A percentile compares a stretch with the other conserved stretches of the same genome.
These are phyloP conservation scores for Rhododendron williamsianum DNA, from an alignment of 148 eudicot genomes.

Conservation along the genomic window DNA sequence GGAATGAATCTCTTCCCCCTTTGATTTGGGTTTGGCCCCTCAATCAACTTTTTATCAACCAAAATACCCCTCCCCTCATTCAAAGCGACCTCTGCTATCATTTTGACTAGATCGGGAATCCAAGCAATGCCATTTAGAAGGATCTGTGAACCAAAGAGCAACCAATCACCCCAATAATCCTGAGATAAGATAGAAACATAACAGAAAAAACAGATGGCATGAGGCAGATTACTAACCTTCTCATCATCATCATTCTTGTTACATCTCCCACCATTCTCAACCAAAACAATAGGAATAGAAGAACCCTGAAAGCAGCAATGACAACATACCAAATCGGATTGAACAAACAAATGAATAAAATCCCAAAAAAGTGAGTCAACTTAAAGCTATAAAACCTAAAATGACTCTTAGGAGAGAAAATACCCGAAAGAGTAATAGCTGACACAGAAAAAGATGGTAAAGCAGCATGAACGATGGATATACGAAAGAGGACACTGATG, in stretches of 20 bases:
- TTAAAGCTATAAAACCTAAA: background rate
- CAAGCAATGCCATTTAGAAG: conserved; percentile 80
- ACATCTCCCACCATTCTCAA: conserved; percentile 97
- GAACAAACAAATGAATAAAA: background rate
- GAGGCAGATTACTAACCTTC: conserved; percentile 49
- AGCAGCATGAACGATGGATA: background rate
- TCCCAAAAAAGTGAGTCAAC: background rate
- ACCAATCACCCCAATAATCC: background rate
- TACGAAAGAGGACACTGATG: background rate
- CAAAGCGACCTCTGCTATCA: conserved; percentile 50
- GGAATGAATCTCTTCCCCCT: conserved; percentile 71
- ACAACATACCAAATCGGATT: conserved; percentile 6
- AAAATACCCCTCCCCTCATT: conserved; percentile 61
- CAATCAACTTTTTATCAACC: conserved; percentile 79
- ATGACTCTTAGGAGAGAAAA: background rate
- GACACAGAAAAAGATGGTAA: background rate
- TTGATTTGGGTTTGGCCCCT: conserved; percentile 83
- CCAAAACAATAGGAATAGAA: conserved; percentile 70
- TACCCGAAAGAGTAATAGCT: background rate
- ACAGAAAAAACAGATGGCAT: background rate
- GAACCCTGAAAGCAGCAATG: conserved; percentile 38
- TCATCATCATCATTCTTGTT: conserved; percentile 73
- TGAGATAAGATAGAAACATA: background rate
- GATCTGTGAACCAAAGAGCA: conserved; percentile 35
- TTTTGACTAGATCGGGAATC: conserved; percentile 75